Percentiles rank a stretch among this genome's conserved stretches.
These are phyloP conservation scores for Chimonanthus salicifolius DNA, from an alignment of 164 flowering plant genomes.

Conservation along the genomic window DNA sequence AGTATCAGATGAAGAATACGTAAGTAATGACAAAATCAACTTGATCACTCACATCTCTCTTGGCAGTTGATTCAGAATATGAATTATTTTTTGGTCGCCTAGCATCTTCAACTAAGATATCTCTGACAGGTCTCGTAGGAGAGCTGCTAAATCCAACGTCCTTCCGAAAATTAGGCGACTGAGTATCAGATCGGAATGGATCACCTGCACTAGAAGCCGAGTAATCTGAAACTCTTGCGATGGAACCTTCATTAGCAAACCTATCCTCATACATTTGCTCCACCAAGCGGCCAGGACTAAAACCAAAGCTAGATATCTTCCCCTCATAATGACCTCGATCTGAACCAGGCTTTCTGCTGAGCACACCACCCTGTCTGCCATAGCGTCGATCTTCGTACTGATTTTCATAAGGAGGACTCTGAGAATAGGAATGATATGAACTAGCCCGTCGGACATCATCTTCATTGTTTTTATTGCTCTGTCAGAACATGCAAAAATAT, in stretches of 20 bases:
- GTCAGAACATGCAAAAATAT: slow-evolving; percentile 14
- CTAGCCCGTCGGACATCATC: slow-evolving; percentile 85
- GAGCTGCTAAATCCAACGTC: slow-evolving; percentile 54
- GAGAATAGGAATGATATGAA: slow-evolving; percentile 97
- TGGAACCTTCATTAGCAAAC: slow-evolving; percentile 75
- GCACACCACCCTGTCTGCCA: slow-evolving; percentile 60
- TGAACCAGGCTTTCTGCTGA: slow-evolving; percentile 84
- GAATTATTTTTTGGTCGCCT: slow-evolving; percentile 17
- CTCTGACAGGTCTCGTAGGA: slow-evolving; percentile 31
- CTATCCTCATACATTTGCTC: slow-evolving; percentile 55
- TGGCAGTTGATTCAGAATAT: slow-evolving; percentile 26
- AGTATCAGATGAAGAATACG: background rate
- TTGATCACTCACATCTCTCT: slow-evolving; percentile 30
- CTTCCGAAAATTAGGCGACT: slow-evolving; percentile 63
- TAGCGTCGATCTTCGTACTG: slow-evolving; percentile 92
- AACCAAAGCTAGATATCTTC: slow-evolving; percentile 57
- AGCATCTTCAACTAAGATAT: slow-evolving; percentile 30
- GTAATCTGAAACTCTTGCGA: slow-evolving; percentile 55
- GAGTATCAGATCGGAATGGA: slow-evolving; percentile 48
- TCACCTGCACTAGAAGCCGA: slow-evolving; percentile 72
- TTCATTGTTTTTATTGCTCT: slow-evolving; percentile 47
- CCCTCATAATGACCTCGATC: slow-evolving; percentile 68
- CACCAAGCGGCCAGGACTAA: slow-evolving; percentile 67
- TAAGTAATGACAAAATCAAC: slow-evolving; percentile 1
- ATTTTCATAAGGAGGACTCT: slow-evolving; percentile 97